Conservation (phyloP, 1,284 basidiomycete genomes). For the Sanghuangporus weigelae region DNA sequence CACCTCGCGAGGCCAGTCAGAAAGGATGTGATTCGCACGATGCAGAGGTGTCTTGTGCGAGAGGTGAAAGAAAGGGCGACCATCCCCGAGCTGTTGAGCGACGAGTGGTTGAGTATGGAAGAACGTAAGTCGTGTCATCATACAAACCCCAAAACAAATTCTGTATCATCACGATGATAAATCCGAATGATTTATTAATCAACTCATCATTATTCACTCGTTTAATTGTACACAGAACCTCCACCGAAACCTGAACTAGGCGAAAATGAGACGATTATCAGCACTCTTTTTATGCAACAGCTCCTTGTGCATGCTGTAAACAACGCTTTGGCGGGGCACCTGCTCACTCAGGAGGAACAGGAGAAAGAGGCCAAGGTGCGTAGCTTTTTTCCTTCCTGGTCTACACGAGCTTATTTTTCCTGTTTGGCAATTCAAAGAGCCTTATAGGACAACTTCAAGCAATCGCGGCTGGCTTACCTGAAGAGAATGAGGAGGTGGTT, state of each 20-base stretch:
- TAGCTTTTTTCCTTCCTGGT: background rate
- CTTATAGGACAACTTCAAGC: slow-evolving; percentile 10
- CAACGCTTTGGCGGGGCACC: background rate
- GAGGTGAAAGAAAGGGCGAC: slow-evolving; percentile 73
- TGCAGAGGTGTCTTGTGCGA: slow-evolving; percentile 70
- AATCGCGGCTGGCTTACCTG: background rate
- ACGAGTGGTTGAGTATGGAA: slow-evolving; percentile 61
- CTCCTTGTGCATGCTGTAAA: slow-evolving; percentile 41
- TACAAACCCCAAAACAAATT: background rate
- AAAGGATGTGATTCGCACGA: slow-evolving; percentile 62
- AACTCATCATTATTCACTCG: background rate
- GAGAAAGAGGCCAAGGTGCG: slow-evolving; percentile 6
- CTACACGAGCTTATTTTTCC: background rate
- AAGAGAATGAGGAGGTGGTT: background rate
- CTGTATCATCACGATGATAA: background rate
- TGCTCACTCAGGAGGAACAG: slow-evolving; percentile 4
- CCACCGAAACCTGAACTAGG: slow-evolving; percentile 29
- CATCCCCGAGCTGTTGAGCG: slow-evolving; percentile 71
- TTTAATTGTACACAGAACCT: background rate
- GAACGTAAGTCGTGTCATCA: slow-evolving; percentile 1
- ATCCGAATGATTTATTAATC: background rate
- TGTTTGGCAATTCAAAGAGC: background rate
- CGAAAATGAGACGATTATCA: slow-evolving; percentile 63
- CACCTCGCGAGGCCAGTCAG: slow-evolving; percentile 63
- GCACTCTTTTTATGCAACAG: slow-evolving; percentile 69